Evolutionary conservation across 2,329 filamentous ascomycete genomes (phyloP), one percentile per base, ranked within the genome.

Genomic region (Stemphylium vesicarium): DNA sequence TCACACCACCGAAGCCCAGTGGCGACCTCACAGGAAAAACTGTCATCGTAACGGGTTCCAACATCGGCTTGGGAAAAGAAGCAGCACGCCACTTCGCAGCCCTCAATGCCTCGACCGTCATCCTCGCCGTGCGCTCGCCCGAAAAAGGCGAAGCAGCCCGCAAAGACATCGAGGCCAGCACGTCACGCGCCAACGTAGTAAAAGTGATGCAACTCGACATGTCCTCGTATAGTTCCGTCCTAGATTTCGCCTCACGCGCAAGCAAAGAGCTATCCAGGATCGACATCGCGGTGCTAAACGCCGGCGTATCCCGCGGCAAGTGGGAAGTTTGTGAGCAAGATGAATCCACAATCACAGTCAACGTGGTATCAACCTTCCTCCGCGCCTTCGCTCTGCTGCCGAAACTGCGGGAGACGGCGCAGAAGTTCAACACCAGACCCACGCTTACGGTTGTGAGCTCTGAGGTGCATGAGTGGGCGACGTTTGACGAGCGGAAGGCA

Each of bases 141-240:
- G 64, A 71, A 18, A 81, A 81, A 53, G 80, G 80, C 41, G 74
- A 82, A 58, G 71, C 66, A 0, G 81, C 81, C 0, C 75, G 74
- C 38, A 54, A 66, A 9, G 68, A 75, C 39, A 79, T 83, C 43
- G 72, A 77, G 48, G 31, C 62, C 0, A 68, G 61, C 10, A 76
- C 72, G 4, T 64, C 64, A 8, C 36, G 55, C 13, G 63, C 60
- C 24, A 60, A 67, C 20, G 70, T 76, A 3, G 62, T 81, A 35
- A 73, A 80, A 56, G 79, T 81, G 12, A 82, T 80, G 80, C 65
- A 68, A 3, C 66, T 83, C 2, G 80, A 82, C 60, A 71, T 82
- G 29, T 50, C 60, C 5, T 73, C 64, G 15, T 80, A 77, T 49
- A 64, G 68, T 2, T 77, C 69, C 20, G 75, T 81, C 2, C 59